Percentiles rank a stretch among this genome's conserved stretches.
Evolutionary conservation across 1,284 basidiomycete genomes (phyloP).

Genomic region (Vanrija sp.): DNA sequence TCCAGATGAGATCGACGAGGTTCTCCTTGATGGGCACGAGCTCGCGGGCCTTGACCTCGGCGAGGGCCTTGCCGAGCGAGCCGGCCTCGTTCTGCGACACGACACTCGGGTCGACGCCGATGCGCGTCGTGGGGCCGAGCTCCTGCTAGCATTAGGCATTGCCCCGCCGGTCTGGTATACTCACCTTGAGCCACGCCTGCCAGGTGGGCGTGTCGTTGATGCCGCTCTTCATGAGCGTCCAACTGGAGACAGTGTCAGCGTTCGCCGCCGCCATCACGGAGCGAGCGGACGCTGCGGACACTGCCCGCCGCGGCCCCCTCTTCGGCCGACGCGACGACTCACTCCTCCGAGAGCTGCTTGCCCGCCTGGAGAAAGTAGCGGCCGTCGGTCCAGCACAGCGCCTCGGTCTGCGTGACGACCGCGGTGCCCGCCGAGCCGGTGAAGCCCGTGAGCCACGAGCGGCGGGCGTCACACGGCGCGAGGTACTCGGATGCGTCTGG

Average conservation of each 20-base stretch:
- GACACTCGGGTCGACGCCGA: slow-evolving; percentile 77
- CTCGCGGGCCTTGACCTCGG: slow-evolving; percentile 49
- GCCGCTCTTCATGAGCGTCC: slow-evolving; percentile 90
- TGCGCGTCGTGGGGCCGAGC: slow-evolving; percentile 58
- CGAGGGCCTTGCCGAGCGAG: slow-evolving; percentile 33
- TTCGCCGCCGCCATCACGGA: background rate
- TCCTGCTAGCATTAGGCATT: slow-evolving; percentile 52
- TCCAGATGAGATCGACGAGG: slow-evolving; percentile 80
- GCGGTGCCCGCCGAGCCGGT: slow-evolving; percentile 88
- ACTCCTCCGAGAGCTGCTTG: slow-evolving; percentile 76
- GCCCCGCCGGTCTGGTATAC: background rate
- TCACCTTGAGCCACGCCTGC: slow-evolving; percentile 73
- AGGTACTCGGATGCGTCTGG: slow-evolving; percentile 87
- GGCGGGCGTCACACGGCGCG: slow-evolving; percentile 74
- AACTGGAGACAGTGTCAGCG: slow-evolving; percentile 54
- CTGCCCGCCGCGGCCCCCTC: background rate
- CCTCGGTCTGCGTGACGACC: slow-evolving; percentile 67
- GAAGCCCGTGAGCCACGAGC: slow-evolving; percentile 87
- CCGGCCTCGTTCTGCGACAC: slow-evolving; percentile 60
- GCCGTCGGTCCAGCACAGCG: slow-evolving; percentile 70
- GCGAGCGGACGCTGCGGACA: background rate
- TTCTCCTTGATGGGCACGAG: slow-evolving; percentile 67
- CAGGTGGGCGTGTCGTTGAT: slow-evolving; percentile 82
- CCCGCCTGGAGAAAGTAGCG: slow-evolving; percentile 90
- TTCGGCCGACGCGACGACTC: slow-evolving; percentile 24